phyloP scores from a whole-genome alignment of 208 protist species.

The Trypanosoma melophagium region DNA sequence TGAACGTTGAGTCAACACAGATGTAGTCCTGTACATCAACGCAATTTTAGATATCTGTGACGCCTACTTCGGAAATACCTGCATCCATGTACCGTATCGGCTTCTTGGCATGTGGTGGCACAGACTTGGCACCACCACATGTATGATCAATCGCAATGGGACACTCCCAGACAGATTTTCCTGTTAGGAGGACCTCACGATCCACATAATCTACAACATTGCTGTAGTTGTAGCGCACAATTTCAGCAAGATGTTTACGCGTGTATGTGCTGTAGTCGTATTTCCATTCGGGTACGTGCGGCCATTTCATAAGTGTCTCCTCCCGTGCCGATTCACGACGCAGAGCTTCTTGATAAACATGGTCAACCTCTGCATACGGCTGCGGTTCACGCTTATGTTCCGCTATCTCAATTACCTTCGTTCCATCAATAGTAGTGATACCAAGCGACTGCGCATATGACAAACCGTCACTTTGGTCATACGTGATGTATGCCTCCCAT shows the following conservation, averaged over 20 bases:
- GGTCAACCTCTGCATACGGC: slow-evolving; percentile 62
- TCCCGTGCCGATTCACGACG: slow-evolving; percentile 68
- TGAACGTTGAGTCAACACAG: no score
- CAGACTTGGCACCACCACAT: slow-evolving; percentile 75
- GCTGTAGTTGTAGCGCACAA: slow-evolving; percentile 90
- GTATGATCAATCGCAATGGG: slow-evolving; percentile 88
- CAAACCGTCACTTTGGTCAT: slow-evolving; percentile 68
- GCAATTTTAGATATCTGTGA: slow-evolving; percentile 68
- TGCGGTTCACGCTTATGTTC: slow-evolving; percentile 36
- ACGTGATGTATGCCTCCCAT: slow-evolving; percentile 83
- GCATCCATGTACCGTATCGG: slow-evolving; percentile 72
- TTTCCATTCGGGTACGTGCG: slow-evolving; percentile 87
- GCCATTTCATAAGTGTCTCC: slow-evolving; percentile 87
- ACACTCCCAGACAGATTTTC: slow-evolving; percentile 86
- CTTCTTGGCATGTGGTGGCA: slow-evolving; percentile 79
- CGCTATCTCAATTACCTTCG: slow-evolving; percentile 49
- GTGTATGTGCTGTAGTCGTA: slow-evolving; percentile 81
- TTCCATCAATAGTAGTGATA: slow-evolving; percentile 67
- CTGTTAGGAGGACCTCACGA: slow-evolving; percentile 87
- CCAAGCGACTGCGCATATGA: slow-evolving; percentile 66
- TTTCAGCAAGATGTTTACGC: slow-evolving; percentile 63
- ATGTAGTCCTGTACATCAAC: no score
- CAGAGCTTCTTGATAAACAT: slow-evolving; percentile 75
- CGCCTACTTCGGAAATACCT: slow-evolving; percentile 54
- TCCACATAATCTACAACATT: slow-evolving; percentile 93